Conservation (phyloP, 305 asterid genomes). For the Caryopteris hybrid region DNA sequence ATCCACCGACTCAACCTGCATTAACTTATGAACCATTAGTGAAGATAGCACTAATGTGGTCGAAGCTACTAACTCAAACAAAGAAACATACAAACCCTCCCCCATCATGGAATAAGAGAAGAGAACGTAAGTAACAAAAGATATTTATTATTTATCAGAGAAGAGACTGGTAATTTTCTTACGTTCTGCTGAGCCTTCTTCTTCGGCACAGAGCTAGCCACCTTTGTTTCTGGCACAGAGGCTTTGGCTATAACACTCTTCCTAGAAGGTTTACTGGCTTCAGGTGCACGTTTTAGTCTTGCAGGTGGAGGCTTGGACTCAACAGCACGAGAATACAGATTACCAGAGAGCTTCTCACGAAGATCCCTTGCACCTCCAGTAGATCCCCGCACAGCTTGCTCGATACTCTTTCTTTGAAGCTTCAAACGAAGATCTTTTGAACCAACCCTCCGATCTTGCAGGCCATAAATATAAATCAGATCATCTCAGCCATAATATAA, state of each 20-base stretch:
- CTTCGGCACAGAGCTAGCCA: slow-evolving; percentile 51
- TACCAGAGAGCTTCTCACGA: slow-evolving; percentile 93
- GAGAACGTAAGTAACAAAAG: neutral
- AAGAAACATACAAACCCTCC: neutral
- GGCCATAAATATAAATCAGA: slow-evolving; percentile 19
- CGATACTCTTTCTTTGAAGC: slow-evolving; percentile 73
- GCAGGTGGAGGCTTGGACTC: slow-evolving; percentile 43
- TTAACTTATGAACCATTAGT: slow-evolving; percentile 6
- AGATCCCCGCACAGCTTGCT: slow-evolving; percentile 54
- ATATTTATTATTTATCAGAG: neutral
- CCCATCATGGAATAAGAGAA: neutral
- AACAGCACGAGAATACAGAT: slow-evolving; percentile 41
- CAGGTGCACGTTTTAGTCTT: slow-evolving; percentile 47
- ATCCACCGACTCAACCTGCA: slow-evolving; percentile 83
- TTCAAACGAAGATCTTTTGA: slow-evolving; percentile 84
- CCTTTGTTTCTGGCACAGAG: slow-evolving; percentile 42
- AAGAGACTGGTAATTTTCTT: slow-evolving; percentile 14
- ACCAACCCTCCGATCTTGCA: slow-evolving; percentile 63
- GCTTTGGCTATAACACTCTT: slow-evolving; percentile 64
- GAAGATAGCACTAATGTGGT: neutral
- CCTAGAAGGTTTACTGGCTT: slow-evolving; percentile 58
- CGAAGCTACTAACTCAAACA: neutral
- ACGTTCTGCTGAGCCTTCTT: slow-evolving; percentile 65
- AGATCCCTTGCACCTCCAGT: slow-evolving; percentile 78
- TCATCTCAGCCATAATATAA: slow-evolving; percentile 1